Base-by-base conservation (phyloP, 208 protist genomes). In the Entamoeba moshkovskii region DNA sequence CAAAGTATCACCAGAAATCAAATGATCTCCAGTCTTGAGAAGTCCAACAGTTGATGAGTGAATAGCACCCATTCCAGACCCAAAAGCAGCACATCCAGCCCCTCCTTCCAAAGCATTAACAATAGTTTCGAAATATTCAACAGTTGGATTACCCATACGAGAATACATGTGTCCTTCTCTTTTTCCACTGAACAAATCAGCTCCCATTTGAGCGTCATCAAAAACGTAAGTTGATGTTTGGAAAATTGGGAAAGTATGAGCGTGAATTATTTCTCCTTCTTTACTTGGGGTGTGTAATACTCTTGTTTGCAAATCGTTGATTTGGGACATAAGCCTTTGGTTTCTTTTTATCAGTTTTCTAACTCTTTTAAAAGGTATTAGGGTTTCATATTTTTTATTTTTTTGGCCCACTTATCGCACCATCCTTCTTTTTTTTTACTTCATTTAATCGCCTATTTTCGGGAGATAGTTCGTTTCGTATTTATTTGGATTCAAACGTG, bases 121-220 rank as follows among this genome's bases (percentile, higher is more conserved):
- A 33, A 94, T 4, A 46, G 22, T 25, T 52, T 95, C 94, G n/a
- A 92, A 48, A 38, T 44, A n/a, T 92, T 94, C 38, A 25, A 95
- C 92, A 93, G 92, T 95, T 42, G 94, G 94, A 92, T 95, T 95
- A 44, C 42, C 93, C 3, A 95, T 6, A 45, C 94, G 15, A 33
- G 94, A 94, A 92, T 95, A 95, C 16, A 95, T 95, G 45, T 95
- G 46, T 16, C 94, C 94, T 44, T 94, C 66, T 22, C 42, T 22
- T 47, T 93, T 45, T 38, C 94, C 94, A 22, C 5, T 18, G 38
- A 95, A 95, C 13, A 94, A 38, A 59, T 59, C n/a, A 0, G 48
- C 42, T 44, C 94, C 94, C 4, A 92, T 22, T 92, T 94, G 92
- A 45, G 46, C 18, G 25, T 22, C 38, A 45, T 95, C 94, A 38